phyloP scores from a whole-genome alignment of 1,139 yeast species.

The Nadsonia commutata region DNA sequence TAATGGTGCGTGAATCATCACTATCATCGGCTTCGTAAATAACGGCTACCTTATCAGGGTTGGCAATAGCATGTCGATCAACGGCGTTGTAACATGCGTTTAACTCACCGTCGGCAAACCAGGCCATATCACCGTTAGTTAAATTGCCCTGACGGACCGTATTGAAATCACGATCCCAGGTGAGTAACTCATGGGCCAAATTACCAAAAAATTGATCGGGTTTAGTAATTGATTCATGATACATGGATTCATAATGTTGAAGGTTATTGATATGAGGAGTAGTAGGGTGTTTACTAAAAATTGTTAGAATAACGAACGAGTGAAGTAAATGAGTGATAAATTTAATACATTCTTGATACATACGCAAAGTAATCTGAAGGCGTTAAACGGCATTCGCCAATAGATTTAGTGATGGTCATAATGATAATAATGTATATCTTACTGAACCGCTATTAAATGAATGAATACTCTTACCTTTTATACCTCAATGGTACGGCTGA shows the following conservation, averaged over 20 bases:
- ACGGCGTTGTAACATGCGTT: slow-evolving; percentile 94
- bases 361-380: no score
- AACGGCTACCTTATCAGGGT: slow-evolving; percentile 74
- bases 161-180: slow-evolving; percentile 76
- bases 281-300: slow-evolving; percentile 24
- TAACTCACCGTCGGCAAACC: slow-evolving; percentile 89
- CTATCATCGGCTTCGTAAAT: slow-evolving; percentile 95
- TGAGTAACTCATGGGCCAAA: slow-evolving; percentile 59
- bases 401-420: no score
- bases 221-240: slow-evolving; percentile 60
- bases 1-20: slow-evolving; percentile 48
- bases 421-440: no score
- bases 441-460: no score
- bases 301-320: no score
- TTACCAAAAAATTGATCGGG: slow-evolving; percentile 81
- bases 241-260: slow-evolving; percentile 61
- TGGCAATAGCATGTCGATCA: slow-evolving; percentile 82
- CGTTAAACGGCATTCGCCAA: no score
- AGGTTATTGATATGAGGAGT: slow-evolving; percentile 28
- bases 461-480: no score
- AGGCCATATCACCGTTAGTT: slow-evolving; percentile 67
- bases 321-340: no score
- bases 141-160: slow-evolving; percentile 58
- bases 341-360: no score
- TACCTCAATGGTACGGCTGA: no score